Conservation (phyloP, 495 filamentous ascomycete genomes). For the Copromyces sp. region DNA sequence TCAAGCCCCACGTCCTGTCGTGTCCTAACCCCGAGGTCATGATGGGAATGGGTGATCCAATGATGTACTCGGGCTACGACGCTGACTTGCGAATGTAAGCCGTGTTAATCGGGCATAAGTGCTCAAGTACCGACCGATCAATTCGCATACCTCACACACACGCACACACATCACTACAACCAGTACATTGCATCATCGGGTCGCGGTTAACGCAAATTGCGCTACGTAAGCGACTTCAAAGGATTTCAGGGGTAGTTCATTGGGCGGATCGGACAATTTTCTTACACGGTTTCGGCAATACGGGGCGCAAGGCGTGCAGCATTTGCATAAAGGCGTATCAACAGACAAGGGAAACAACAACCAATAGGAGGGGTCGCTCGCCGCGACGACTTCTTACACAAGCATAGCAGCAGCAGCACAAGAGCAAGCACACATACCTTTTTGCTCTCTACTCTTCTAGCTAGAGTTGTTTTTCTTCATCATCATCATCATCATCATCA, state of each 20-base stretch:
- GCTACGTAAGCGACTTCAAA: not conserved
- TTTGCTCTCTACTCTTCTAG: not conserved
- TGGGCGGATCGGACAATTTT: not conserved
- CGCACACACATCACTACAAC: not conserved
- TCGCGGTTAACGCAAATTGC: not conserved
- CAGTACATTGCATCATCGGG: not conserved
- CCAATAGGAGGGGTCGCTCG: not conserved
- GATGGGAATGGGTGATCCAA: conserved; percentile 40
- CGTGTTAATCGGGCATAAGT: not conserved
- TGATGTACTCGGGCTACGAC: conserved; percentile 22
- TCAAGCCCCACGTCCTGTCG: conserved; percentile 37
- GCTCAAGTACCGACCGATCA: not conserved
- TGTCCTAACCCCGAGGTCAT: conserved; percentile 37
- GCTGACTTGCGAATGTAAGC: not conserved
- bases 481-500: not conserved
- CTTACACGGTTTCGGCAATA: not conserved
- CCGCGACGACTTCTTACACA: not conserved
- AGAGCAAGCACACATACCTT: not conserved
- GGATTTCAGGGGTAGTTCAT: not conserved
- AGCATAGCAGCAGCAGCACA: not conserved
- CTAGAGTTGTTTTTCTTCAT: not conserved
- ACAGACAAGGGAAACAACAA: not conserved
- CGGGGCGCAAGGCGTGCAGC: not conserved
- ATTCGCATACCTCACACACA: not conserved
- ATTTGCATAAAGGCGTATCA: not conserved